Evolutionary conservation across 2,329 filamentous ascomycete species (phyloP).

Genomic region (Amphichorda felina): DNA sequence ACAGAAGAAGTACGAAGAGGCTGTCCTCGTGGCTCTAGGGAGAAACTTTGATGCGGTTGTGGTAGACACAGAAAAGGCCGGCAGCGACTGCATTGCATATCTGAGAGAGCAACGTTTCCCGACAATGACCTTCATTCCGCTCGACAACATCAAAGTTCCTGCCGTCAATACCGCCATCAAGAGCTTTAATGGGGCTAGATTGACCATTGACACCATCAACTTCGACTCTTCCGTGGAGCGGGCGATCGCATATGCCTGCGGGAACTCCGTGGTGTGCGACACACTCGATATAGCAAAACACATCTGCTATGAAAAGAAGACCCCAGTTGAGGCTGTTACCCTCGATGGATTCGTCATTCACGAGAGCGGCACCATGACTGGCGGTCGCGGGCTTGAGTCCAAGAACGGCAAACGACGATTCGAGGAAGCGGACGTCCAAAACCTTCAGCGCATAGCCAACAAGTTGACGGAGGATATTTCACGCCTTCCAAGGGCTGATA

Average conservation of each 20-base stretch:
- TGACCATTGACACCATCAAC: conserved; percentile 93
- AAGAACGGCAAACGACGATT: conserved; percentile 71
- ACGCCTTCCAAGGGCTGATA: conserved; percentile 67
- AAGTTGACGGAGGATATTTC: conserved; percentile 69
- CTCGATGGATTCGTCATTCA: conserved; percentile 94
- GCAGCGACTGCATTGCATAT: conserved; percentile 87
- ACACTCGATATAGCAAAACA: conserved; percentile 76
- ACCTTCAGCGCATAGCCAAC: conserved; percentile 63
- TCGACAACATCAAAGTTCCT: conserved; percentile 96
- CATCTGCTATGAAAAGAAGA: conserved; percentile 72
- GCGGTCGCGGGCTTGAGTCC: conserved; percentile 69
- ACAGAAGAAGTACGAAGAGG: conserved; percentile 92
- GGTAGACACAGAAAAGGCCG: conserved; percentile 90
- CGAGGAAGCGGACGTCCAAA: conserved; percentile 82
- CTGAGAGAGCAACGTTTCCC: conserved; percentile 80
- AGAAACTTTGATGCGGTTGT: conserved; percentile 90
- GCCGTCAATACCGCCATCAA: conserved; percentile 84
- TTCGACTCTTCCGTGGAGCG: conserved; percentile 82
- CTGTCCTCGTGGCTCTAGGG: conserved; percentile 83
- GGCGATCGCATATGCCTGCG: conserved; percentile 90
- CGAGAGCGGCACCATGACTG: conserved; percentile 93
- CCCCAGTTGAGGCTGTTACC: conserved; percentile 89
- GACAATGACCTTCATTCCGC: conserved; percentile 86
- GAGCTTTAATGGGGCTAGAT: conserved; percentile 70
- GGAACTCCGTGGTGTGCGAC: conserved; percentile 90